Percentiles rank a stretch among this genome's conserved stretches.
These are phyloP conservation scores for Plantago ovata DNA, from an alignment of 257 asterid genomes.

Conservation along the genomic window DNA sequence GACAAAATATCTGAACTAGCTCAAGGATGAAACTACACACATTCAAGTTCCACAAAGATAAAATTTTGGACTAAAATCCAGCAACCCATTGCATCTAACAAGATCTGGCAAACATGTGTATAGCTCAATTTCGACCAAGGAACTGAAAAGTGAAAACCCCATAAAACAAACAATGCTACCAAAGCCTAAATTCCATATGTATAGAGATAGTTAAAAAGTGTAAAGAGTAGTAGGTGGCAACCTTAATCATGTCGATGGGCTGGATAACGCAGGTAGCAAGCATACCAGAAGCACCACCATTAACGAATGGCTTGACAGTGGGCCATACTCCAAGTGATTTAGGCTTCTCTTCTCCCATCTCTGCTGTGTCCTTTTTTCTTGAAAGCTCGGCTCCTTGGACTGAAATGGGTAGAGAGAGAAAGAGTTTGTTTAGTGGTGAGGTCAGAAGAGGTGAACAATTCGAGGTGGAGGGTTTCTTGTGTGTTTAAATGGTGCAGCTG, in stretches of 20 bases:
- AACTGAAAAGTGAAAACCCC: no score
- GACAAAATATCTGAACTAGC: no score
- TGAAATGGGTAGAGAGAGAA: constrained; percentile 15
- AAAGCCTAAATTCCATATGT: no score
- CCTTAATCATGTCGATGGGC: constrained; percentile 98
- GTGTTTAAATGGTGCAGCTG: constrained; percentile 4
- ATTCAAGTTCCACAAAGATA: neutral
- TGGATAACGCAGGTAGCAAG: constrained; percentile 95
- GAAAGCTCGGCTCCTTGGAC: constrained; percentile 16
- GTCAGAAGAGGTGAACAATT: no score
- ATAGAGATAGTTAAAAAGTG: no score
- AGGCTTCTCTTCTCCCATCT: constrained; percentile 73
- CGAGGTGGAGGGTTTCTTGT: neutral
- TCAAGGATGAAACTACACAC: no score
- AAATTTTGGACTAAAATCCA: neutral
- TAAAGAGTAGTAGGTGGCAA: no score
- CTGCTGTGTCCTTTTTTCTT: constrained; percentile 14
- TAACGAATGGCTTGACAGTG: constrained; percentile 79
- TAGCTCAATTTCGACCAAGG: no score
- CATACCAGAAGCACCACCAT: constrained; percentile 96
- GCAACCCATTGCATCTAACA: neutral
- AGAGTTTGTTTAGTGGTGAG: constrained; percentile 12
- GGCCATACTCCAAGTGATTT: constrained; percentile 78
- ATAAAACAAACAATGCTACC: no score
- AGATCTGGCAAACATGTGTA: no score